Evolutionary conservation across 805 yeast genomes (phyloP), one percentile per base, ranked within the genome.

Genomic region (Saitoella complicata): DNA sequence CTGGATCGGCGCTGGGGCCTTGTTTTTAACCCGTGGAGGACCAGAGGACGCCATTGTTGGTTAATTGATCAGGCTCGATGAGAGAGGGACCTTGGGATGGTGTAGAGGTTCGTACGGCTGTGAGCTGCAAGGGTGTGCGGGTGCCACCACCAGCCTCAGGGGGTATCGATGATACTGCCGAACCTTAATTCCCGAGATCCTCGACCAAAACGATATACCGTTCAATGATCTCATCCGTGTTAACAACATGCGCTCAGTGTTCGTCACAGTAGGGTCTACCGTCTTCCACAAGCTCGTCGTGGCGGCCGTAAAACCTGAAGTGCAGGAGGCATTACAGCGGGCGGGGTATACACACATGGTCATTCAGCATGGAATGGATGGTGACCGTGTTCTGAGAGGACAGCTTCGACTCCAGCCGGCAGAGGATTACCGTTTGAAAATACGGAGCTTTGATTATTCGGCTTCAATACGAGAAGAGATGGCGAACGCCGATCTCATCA

Each of bases 401-500:
- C 21, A 21, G 21, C 21, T 21, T 21, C 39, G 5, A 10, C 29
- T 10, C 3, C 36, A 10, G 36, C 38, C 37, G 7, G 10, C 9
- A 1, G 31, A 21, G 11, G 31, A 33, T 5, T 8, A n/a, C 6
- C 42, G 38, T 10, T 2, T 51, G n/a, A 35, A 47, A 5, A 58
- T 77, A 7, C 51, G 56, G 30, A 76, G 79, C 3, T 62, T 78
- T 30, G 62, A 60, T 5, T 74, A 72, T 53, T 67, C 71, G 9
- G 53, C 62, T 4, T 58, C 68, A 36, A 62, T 73, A 9, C 55
- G 52, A 4, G 53, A 60, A 0, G 65, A 68, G 45, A 71, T 83
- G 2, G 42, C 51, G 0, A 36, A 55, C 1, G 66, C 77, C 1
- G 75, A 75, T 42, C 52, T 84, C 38, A 81, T 88, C 8, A 70